Percentiles rank a stretch among this genome's conserved stretches.
phyloP scores from a whole-genome alignment of 108 stramenopile genomes.

The Conticribra guillardii region DNA sequence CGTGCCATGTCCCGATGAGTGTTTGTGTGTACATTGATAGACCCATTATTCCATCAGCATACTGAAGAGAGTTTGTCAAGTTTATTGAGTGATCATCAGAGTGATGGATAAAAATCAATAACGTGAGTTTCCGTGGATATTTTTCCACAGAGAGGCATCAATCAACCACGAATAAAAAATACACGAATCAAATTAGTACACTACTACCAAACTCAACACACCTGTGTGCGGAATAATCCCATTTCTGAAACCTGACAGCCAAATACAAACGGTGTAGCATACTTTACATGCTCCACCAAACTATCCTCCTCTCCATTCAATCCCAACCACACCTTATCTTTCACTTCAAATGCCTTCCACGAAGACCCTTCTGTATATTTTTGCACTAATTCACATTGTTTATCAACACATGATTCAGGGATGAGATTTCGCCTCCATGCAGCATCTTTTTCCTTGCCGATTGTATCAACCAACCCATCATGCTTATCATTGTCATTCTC shows the following conservation, averaged over 20 bases:
- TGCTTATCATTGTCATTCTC: not conserved
- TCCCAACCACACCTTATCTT: constrained; percentile 81
- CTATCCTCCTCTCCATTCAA: constrained; percentile 15
- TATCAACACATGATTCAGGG: constrained; percentile 28
- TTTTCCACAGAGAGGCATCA: no score
- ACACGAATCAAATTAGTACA: no score
- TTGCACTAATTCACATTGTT: constrained; percentile 60
- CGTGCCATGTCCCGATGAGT: constrained; percentile 46
- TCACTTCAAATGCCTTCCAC: constrained; percentile 74
- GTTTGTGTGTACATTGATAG: constrained; percentile 66
- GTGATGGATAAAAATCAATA: no score
- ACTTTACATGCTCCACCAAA: constrained; percentile 15
- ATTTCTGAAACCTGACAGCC: constrained; percentile 90
- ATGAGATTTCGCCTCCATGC: not conserved
- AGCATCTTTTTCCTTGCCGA: not conserved
- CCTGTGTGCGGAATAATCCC: constrained; percentile 90
- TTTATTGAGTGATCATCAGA: no score
- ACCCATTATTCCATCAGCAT: constrained; percentile 97
- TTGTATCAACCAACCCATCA: no score
- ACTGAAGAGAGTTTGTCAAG: no score
- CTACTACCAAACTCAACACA: no score
- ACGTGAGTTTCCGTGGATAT: no score
- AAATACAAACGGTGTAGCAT: constrained; percentile 83
- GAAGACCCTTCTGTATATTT: constrained; percentile 81
- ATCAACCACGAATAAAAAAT: no score